These are phyloP conservation scores for Sporobolomyces roseus DNA, from an alignment of 768 basidiomycete genomes.

Conservation along the genomic window DNA sequence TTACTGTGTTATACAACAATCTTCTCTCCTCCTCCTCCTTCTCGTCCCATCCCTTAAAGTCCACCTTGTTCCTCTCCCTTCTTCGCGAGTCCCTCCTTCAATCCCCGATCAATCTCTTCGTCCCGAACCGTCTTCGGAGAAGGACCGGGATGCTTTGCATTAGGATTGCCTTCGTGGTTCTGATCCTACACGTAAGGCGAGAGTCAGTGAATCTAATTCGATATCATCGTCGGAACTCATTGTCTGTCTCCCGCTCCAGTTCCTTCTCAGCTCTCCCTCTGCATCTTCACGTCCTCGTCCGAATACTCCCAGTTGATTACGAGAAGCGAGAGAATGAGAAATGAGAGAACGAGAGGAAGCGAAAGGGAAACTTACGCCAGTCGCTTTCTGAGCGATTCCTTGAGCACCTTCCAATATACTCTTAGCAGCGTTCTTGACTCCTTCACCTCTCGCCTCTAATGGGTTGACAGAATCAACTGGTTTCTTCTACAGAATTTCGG, in stretches of 20 bases:
- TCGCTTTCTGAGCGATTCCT: background rate
- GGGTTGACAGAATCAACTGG: constrained; percentile 8
- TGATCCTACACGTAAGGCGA: background rate
- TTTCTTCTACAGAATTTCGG: constrained; percentile 21
- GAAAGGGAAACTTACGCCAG: constrained; percentile 14
- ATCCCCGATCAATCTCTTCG: constrained; percentile 6
- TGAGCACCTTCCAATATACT: background rate
- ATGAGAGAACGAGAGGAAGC: no score
- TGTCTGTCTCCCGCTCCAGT: no score
- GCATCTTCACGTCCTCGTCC: no score
- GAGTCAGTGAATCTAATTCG: no score
- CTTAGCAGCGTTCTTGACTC: constrained; percentile 14
- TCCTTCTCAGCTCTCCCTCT: no score
- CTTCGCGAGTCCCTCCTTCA: constrained; percentile 7
- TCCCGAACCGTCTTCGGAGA: no score
- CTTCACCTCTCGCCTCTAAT: constrained; percentile 7
- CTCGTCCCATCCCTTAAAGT: background rate
- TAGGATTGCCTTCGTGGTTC: background rate
- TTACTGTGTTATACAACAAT: background rate
- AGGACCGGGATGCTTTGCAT: no score
- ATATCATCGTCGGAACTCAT: no score
- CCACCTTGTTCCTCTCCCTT: constrained; percentile 18
- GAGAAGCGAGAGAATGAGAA: no score
- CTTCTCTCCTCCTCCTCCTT: background rate
- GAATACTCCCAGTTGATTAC: no score